Evolutionary conservation across 2,329 filamentous ascomycete genomes (phyloP).

Genomic region (Chrysosphaeria jannelii): DNA sequence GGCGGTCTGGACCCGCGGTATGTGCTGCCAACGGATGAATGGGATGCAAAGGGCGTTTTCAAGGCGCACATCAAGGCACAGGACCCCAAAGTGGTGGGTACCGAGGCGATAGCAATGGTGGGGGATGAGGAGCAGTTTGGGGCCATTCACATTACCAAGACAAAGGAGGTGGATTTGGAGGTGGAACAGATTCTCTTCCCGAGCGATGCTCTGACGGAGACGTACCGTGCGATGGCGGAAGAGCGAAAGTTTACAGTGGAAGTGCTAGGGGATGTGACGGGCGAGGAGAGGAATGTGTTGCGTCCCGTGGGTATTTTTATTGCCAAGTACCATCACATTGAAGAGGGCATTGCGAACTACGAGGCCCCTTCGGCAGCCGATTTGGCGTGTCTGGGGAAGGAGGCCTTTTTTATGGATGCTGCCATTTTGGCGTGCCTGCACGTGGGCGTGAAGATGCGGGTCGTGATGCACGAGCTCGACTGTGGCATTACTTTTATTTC

Average conservation of each 20-base stretch:
- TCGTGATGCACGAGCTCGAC: constrained; percentile 23
- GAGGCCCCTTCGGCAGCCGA: constrained; percentile 8
- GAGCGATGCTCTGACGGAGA: constrained; percentile 10
- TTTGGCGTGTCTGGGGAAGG: constrained; percentile 3
- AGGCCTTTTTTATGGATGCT: constrained; percentile 37
- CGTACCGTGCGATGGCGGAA: constrained; percentile 12
- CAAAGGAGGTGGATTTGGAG: constrained; percentile 27
- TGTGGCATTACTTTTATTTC: constrained; percentile 35
- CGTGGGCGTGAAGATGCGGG: constrained; percentile 30
- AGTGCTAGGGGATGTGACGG: background rate
- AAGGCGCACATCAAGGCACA: constrained; percentile 15
- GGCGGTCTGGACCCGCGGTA: constrained; percentile 6
- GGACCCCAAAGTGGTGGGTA: constrained; percentile 7
- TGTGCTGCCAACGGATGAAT: constrained; percentile 11
- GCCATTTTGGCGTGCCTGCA: constrained; percentile 19
- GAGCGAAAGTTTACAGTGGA: constrained; percentile 1
- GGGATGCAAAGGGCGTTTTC: constrained; percentile 13
- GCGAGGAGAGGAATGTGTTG: constrained; percentile 7
- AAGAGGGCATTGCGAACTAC: constrained; percentile 16
- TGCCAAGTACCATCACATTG: constrained; percentile 15
- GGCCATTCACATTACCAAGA: constrained; percentile 12
- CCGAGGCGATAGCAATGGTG: constrained; percentile 8
- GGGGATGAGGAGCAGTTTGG: constrained; percentile 5
- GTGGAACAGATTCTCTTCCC: constrained; percentile 21
- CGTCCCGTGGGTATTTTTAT: constrained; percentile 15